A percentile compares a stretch with the other conserved stretches of the same genome.
phyloP scores from a whole-genome alignment of 2,329 filamentous ascomycete species.

The Cordyceps sp. region DNA sequence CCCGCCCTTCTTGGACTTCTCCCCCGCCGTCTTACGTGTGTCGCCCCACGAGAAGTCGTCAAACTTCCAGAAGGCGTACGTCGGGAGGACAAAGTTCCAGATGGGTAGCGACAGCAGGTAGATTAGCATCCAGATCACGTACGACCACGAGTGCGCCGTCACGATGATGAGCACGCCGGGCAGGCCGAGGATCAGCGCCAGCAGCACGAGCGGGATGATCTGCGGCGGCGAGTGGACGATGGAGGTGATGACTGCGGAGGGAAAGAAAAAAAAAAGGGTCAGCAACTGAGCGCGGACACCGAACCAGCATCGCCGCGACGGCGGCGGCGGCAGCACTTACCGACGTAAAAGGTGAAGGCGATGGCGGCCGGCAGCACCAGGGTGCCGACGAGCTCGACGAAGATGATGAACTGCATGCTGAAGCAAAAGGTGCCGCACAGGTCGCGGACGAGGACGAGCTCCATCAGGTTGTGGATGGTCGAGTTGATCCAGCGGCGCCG shows the following conservation, averaged over 20 bases:
- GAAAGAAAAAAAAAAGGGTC: not conserved
- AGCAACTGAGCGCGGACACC: not conserved
- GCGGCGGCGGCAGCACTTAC: too few relatives aligned
- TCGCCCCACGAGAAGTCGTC: conserved; percentile 99
- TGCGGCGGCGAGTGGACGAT: conserved; percentile 65
- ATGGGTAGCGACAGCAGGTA: conserved; percentile 85
- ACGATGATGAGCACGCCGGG: conserved; percentile 83
- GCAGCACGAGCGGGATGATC: conserved; percentile 75
- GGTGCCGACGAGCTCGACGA: conserved; percentile 87
- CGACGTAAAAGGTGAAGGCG: conserved; percentile 89
- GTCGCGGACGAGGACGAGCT: conserved; percentile 86
- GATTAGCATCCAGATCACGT: conserved; percentile 93
- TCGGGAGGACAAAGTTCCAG: conserved; percentile 93
- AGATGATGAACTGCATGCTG: conserved; percentile 98
- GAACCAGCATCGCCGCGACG: too few relatives aligned
- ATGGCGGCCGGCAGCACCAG: conserved; percentile 92
- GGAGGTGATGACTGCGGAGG: conserved; percentile 55
- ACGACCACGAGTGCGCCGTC: conserved; percentile 83
- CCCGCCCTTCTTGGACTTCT: conserved; percentile 73
- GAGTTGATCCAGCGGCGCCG: conserved; percentile 98
- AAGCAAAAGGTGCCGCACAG: conserved; percentile 98
- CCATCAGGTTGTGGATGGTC: conserved; percentile 97
- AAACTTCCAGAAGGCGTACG: conserved; percentile 98
- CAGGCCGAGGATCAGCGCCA: conserved; percentile 82
- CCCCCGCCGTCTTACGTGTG: conserved; percentile 84